Conservation (phyloP, 208 protist genomes). For the Herpetomonas tarakana region DNA sequence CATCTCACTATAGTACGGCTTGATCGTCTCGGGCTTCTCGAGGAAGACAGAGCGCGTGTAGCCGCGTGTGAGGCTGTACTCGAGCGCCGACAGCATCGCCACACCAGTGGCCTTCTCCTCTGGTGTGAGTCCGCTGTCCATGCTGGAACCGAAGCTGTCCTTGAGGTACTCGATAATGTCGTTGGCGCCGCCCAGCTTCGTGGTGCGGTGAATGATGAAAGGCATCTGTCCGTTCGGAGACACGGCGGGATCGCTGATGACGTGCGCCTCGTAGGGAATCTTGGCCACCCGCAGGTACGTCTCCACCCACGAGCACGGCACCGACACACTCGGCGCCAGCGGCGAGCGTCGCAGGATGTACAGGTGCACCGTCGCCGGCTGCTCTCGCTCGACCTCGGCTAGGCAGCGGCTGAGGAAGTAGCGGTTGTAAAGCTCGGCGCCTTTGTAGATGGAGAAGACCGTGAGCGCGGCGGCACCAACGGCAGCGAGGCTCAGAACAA, state of each 20-base stretch:
- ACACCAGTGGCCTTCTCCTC: conserved; percentile 42
- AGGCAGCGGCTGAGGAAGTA: conserved; percentile 22
- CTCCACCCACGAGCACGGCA: conserved; percentile 49
- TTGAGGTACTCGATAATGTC: conserved; percentile 46
- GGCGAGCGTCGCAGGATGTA: conserved; percentile 47
- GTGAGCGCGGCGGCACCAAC: conserved; percentile 31
- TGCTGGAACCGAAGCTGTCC: conserved; percentile 24
- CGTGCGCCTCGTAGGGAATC: conserved; percentile 50
- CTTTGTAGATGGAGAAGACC: conserved; percentile 23
- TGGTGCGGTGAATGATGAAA: conserved; percentile 38
- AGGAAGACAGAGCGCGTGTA: conserved; percentile 40
- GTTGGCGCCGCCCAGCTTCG: conserved; percentile 17
- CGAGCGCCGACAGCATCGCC: conserved; percentile 29
- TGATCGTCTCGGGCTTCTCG: conserved; percentile 31
- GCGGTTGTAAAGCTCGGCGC: conserved; percentile 25
- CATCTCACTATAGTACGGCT: conserved; percentile 30
- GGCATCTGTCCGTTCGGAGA: conserved; percentile 38
- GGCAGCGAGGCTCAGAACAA: conserved; percentile 17
- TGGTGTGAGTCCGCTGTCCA: conserved; percentile 33
- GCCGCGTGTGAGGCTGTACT: conserved; percentile 40
- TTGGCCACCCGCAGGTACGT: conserved; percentile 47
- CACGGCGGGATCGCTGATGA: conserved; percentile 27
- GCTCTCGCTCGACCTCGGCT: conserved; percentile 16
- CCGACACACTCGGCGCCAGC: conserved; percentile 42
- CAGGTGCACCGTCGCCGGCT: conserved; percentile 32